Evolutionary conservation across 108 stramenopile species (phyloP).

Genomic region (Epithemia pelagica): DNA sequence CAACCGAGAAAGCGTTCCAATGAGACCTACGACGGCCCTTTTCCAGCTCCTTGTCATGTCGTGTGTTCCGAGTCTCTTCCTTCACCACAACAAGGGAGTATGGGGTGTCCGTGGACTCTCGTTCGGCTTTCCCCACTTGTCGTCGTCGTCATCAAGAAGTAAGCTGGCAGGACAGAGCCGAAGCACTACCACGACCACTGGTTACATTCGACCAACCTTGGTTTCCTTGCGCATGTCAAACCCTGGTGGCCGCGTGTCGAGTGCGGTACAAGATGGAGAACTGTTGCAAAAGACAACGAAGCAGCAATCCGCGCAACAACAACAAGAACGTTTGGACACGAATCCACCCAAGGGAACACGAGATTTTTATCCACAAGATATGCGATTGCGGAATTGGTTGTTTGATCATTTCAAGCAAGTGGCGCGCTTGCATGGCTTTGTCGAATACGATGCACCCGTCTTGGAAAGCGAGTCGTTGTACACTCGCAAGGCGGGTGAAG

Average conservation of each 20-base stretch:
- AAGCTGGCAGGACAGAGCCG: too few relatives aligned
- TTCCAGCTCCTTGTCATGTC: too few relatives aligned
- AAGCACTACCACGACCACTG: too few relatives aligned
- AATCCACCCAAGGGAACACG: constrained; percentile 95
- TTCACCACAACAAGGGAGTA: too few relatives aligned
- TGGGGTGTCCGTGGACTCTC: too few relatives aligned
- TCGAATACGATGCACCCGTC: constrained; percentile 97
- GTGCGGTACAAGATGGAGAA: constrained; percentile 64
- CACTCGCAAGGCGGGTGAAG: constrained; percentile 97
- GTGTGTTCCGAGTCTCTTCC: too few relatives aligned
- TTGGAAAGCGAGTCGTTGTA: constrained; percentile 89
- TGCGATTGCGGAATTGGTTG: constrained; percentile 90
- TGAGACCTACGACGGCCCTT: too few relatives aligned
- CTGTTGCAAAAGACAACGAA: constrained; percentile 43
- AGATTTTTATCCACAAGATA: constrained; percentile 96
- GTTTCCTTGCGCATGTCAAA: not conserved
- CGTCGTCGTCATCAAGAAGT: too few relatives aligned
- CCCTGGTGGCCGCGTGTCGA: constrained; percentile 57
- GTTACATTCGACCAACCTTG: too few relatives aligned
- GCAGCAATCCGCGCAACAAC: not conserved
- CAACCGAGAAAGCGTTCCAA: too few relatives aligned
- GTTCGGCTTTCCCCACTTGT: too few relatives aligned
- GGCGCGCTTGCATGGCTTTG: constrained; percentile 79
- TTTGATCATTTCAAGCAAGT: constrained; percentile 86
- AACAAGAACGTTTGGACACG: constrained; percentile 62